Evolutionary conservation across 345 rosid genomes (phyloP).

Genomic region (Rhizophora apiculata): DNA sequence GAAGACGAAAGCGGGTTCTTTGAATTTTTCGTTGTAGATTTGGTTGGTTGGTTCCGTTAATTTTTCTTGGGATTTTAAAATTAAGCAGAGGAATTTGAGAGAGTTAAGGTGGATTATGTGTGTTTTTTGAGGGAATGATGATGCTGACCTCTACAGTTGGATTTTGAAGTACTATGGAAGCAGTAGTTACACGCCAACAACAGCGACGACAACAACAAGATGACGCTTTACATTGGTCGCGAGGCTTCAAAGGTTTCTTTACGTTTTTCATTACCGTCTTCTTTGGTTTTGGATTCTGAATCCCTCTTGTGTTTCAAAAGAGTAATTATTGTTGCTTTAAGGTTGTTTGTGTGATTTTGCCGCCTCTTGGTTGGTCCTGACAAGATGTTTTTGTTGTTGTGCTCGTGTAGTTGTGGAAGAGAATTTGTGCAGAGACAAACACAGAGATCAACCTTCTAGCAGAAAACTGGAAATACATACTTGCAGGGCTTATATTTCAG

Average conservation of each 20-base stretch:
- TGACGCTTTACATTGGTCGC: constrained; percentile 87
- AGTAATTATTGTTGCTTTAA: background rate
- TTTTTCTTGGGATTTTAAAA: background rate
- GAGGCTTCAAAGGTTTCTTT: constrained; percentile 17
- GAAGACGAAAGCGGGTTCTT: too few relatives aligned
- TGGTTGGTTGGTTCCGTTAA: background rate
- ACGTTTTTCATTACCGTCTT: background rate
- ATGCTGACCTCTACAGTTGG: constrained; percentile 48
- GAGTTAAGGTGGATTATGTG: constrained; percentile 5
- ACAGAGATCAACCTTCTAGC: constrained; percentile 80
- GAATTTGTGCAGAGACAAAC: constrained; percentile 69
- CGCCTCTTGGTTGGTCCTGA: background rate
- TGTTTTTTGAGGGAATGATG: constrained; percentile 14
- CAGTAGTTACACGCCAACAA: constrained; percentile 38
- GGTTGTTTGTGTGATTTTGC: constrained; percentile 20
- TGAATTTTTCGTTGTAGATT: background rate
- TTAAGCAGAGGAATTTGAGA: background rate
- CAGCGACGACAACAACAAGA: constrained; percentile 27
- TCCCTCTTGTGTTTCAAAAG: background rate
- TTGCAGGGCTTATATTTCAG: constrained; percentile 88
- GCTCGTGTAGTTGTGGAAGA: constrained; percentile 76
- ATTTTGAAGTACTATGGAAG: constrained; percentile 59
- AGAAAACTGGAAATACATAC: constrained; percentile 88
- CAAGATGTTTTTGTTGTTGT: constrained; percentile 1
- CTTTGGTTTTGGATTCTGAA: background rate